Conservation (phyloP, 257 asterid species). For the Sherardia arvensis region DNA sequence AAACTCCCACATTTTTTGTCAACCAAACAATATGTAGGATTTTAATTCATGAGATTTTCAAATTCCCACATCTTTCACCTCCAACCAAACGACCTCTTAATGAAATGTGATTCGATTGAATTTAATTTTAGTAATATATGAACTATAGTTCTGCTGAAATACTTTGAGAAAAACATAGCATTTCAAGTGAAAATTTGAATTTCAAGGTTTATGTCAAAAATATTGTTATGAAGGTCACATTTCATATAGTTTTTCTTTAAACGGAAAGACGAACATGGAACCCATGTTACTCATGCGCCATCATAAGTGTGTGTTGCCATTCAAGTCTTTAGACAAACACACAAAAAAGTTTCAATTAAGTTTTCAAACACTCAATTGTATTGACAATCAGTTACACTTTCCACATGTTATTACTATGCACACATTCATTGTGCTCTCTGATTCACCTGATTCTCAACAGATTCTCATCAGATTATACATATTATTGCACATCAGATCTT, state of each 20-base stretch:
- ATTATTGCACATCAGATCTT: not conserved
- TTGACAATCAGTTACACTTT: not conserved
- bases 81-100: too few relatives aligned
- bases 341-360: not conserved
- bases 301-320: not conserved
- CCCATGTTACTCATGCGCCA: constrained; percentile 9
- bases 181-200: too few relatives aligned
- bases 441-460: not conserved
- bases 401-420: not conserved
- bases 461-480: not conserved
- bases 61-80: too few relatives aligned
- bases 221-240: too few relatives aligned
- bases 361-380: not conserved
- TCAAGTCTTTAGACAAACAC: not conserved
- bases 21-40: too few relatives aligned
- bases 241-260: not conserved
- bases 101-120: too few relatives aligned
- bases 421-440: not conserved
- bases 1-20: too few relatives aligned
- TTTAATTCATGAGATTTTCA: too few relatives aligned
- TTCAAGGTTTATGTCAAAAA: too few relatives aligned
- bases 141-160: too few relatives aligned
- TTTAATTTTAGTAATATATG: too few relatives aligned
- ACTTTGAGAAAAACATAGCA: too few relatives aligned
- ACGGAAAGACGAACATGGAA: not conserved